Conservation (phyloP, 2,329 filamentous ascomycete genomes). For the Sordariomycetes sp. region DNA sequence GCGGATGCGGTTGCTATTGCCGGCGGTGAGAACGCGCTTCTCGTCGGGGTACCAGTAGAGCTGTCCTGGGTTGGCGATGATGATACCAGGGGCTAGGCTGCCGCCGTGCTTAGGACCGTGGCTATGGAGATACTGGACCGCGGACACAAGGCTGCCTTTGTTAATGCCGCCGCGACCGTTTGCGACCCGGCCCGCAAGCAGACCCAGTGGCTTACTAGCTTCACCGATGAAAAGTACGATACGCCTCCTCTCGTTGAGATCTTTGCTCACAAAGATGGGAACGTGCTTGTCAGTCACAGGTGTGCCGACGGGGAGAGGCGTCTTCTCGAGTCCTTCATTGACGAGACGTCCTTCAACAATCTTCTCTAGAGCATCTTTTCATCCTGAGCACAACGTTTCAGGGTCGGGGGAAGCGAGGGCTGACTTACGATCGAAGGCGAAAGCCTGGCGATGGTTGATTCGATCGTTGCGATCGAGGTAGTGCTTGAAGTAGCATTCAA, state of each 20-base stretch:
- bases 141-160: slow-evolving; percentile 59
- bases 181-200: slow-evolving; percentile 62
- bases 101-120: no score
- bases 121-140: slow-evolving; percentile 39
- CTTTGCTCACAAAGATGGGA: slow-evolving; percentile 51
- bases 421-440: slow-evolving; percentile 61
- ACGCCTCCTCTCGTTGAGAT: slow-evolving; percentile 47
- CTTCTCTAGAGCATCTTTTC: slow-evolving; percentile 49
- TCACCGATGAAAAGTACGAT: slow-evolving; percentile 71
- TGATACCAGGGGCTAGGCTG: slow-evolving; percentile 57
- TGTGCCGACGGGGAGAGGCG: slow-evolving; percentile 51
- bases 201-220: slow-evolving; percentile 59
- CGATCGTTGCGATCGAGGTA: slow-evolving; percentile 65
- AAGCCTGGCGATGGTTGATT: slow-evolving; percentile 66
- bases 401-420: no score
- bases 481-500: slow-evolving; percentile 65
- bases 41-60: slow-evolving; percentile 64
- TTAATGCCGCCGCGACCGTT: slow-evolving; percentile 56
- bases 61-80: slow-evolving; percentile 73
- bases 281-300: slow-evolving; percentile 45
- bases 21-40: slow-evolving; percentile 47
- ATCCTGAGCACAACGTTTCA: slow-evolving; percentile 1
- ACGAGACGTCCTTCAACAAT: slow-evolving; percentile 55
- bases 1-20: slow-evolving; percentile 48
- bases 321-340: slow-evolving; percentile 46